Percentiles rank a stretch among this genome's conserved stretches.
Conservation (phyloP, 164 flowering plant genomes). For the Chimonanthus praecox region DNA sequence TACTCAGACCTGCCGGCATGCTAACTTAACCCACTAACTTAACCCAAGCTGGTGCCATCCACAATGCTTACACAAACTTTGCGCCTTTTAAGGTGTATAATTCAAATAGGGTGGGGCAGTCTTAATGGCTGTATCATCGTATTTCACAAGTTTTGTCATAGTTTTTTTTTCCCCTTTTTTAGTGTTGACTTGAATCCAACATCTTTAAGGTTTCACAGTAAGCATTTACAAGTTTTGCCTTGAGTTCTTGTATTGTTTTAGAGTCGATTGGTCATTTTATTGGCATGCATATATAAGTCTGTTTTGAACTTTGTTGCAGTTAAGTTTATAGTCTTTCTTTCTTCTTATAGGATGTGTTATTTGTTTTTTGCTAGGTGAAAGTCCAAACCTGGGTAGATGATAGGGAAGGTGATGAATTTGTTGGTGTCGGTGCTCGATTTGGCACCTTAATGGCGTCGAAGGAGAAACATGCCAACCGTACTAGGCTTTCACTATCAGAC, state of each 20-base stretch:
- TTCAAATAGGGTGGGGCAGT: too few species aligned
- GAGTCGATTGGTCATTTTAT: neutral
- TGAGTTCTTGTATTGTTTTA: neutral
- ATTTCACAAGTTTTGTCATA: too few species aligned
- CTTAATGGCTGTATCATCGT: too few species aligned
- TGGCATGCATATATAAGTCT: neutral
- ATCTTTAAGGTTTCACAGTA: neutral
- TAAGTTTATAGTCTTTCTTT: neutral
- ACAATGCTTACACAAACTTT: too few species aligned
- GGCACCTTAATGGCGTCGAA: slow-evolving; percentile 62
- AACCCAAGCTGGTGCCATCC: too few species aligned
- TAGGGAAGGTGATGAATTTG: slow-evolving; percentile 38
- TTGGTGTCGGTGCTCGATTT: slow-evolving; percentile 78
- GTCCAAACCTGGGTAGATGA: slow-evolving; percentile 50
- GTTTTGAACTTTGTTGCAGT: neutral
- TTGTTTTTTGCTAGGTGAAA: slow-evolving; percentile 47
- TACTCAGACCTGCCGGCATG: too few species aligned
- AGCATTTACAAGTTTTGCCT: neutral
- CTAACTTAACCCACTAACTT: too few species aligned
- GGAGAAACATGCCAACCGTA: slow-evolving; percentile 62
- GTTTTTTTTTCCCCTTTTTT: neutral
- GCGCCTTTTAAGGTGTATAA: too few species aligned
- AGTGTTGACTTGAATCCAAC: neutral
- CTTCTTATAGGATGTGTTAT: neutral
- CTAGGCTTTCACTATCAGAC: slow-evolving; percentile 46